Conservation (phyloP, 352 stramenopile species). For the Pythium insidiosum region DNA sequence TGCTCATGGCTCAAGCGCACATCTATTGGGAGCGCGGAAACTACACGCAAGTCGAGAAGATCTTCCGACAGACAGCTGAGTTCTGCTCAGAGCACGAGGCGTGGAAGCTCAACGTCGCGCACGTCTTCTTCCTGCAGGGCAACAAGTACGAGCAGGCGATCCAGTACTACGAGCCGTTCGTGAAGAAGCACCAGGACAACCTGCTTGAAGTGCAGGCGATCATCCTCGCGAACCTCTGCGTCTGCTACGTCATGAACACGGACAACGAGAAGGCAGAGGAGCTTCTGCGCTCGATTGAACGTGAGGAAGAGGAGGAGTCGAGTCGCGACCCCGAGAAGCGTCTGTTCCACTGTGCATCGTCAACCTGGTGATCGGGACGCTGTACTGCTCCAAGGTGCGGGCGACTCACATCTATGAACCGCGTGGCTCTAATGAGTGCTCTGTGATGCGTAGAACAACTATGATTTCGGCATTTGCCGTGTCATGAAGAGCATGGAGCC, state of each 20-base stretch:
- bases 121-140: slow-evolving; percentile 94
- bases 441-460: slow-evolving; percentile 78
- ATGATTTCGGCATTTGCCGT: slow-evolving; percentile 93
- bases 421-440: neutral
- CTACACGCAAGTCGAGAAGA: slow-evolving; percentile 94
- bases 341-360: slow-evolving; percentile 96
- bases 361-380: slow-evolving; percentile 96
- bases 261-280: slow-evolving; percentile 96
- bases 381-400: slow-evolving; percentile 93
- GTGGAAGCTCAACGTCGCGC: slow-evolving; percentile 95
- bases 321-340: slow-evolving; percentile 86
- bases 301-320: slow-evolving; percentile 90
- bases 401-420: neutral
- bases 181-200: slow-evolving; percentile 88
- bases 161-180: slow-evolving; percentile 94
- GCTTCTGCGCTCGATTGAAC: slow-evolving; percentile 93
- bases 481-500: slow-evolving; percentile 95
- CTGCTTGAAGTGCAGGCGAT: slow-evolving; percentile 94
- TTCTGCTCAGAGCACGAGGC: slow-evolving; percentile 94
- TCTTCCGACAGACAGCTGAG: slow-evolving; percentile 92
- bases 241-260: slow-evolving; percentile 97
- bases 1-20: slow-evolving; percentile 94
- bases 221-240: slow-evolving; percentile 96
- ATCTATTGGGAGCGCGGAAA: slow-evolving; percentile 97
- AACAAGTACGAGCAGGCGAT: slow-evolving; percentile 86